These are phyloP conservation scores for Picea sitchensis DNA, from an alignment of 75 land plant genomes.

Conservation along the genomic window DNA sequence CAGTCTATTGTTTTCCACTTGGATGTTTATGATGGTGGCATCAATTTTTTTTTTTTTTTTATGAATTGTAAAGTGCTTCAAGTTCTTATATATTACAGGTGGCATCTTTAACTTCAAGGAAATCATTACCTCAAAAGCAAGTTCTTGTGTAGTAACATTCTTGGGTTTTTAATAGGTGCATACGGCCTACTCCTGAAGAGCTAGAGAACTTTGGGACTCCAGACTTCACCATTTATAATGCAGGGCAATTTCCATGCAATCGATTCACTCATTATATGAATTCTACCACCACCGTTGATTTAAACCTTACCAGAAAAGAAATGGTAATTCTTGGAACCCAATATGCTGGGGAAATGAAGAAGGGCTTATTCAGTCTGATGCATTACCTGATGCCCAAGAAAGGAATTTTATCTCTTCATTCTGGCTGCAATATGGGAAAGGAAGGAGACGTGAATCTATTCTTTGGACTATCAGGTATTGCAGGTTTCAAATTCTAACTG, in stretches of 20 bases:
- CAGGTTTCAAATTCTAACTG: constrained; percentile 1
- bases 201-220: constrained; percentile 49
- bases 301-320: constrained; percentile 40
- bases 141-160: neutral
- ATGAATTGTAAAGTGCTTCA: neutral
- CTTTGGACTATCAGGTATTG: constrained; percentile 50
- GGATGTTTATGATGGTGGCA: neutral
- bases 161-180: constrained; percentile 32
- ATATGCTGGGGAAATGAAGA: constrained; percentile 60
- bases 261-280: constrained; percentile 53
- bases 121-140: neutral
- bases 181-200: constrained; percentile 56
- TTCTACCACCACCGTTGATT: constrained; percentile 48
- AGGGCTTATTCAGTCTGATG: constrained; percentile 55
- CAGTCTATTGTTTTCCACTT: neutral
- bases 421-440: constrained; percentile 58
- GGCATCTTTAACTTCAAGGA: too few species aligned
- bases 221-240: constrained; percentile 53
- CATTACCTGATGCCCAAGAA: constrained; percentile 53
- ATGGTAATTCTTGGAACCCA: constrained; percentile 51
- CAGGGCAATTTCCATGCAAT: constrained; percentile 50
- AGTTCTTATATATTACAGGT: neutral
- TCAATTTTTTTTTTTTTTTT: neutral
- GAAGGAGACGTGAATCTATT: constrained; percentile 48
- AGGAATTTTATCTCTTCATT: constrained; percentile 46